These are phyloP conservation scores for Penicillium sp. DNA, from an alignment of 2,329 filamentous ascomycete species.

Conservation along the genomic window DNA sequence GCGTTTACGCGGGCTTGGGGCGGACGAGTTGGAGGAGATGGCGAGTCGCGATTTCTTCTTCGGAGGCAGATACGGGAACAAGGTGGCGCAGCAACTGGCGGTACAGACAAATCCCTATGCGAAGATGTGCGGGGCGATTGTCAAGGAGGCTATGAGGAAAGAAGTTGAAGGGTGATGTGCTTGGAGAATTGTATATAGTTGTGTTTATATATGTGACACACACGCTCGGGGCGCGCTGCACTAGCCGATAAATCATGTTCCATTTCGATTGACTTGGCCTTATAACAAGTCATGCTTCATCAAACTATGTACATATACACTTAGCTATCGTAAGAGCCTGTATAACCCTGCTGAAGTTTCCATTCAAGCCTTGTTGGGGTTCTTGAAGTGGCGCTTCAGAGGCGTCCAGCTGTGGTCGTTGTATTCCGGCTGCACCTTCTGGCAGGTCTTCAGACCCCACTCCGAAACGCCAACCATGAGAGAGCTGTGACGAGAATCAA, in stretches of 20 bases:
- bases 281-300: neutral
- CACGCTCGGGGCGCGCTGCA: no score
- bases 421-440: conserved; percentile 70
- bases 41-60: conserved; percentile 55
- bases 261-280: neutral
- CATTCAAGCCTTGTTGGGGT: conserved; percentile 46
- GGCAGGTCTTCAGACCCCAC: conserved; percentile 68
- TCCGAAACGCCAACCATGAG: conserved; percentile 70
- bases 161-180: conserved; percentile 43
- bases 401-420: conserved; percentile 78
- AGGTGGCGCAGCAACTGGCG: conserved; percentile 55
- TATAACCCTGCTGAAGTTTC: no score
- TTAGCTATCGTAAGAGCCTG: no score
- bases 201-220: no score
- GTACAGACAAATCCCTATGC: conserved; percentile 62
- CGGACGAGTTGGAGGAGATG: conserved; percentile 52
- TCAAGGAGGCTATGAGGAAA: conserved; percentile 58
- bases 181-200: neutral
- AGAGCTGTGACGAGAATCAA: conserved; percentile 46
- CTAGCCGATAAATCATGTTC: no score
- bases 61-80: conserved; percentile 56
- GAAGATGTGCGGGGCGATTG: conserved; percentile 61
- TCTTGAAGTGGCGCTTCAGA: conserved; percentile 61
- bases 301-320: neutral
- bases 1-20: conserved; percentile 32